Conservation (phyloP, 352 stramenopile species). For the Globisporangium irregulare region DNA sequence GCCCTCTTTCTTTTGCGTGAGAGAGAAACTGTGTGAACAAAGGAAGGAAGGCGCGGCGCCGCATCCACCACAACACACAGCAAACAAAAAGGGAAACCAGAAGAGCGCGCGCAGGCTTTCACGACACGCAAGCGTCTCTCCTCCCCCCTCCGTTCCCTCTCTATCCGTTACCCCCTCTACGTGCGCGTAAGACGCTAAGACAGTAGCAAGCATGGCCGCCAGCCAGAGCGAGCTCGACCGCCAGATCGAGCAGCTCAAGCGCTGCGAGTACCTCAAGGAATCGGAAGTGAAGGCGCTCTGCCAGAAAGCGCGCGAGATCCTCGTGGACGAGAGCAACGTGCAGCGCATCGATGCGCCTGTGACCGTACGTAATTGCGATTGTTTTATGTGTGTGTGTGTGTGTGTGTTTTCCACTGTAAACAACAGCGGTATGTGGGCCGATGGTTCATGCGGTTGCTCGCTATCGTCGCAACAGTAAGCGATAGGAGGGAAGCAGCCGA, state of each 20-base stretch:
- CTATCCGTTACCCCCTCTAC: background rate
- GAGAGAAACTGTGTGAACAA: background rate
- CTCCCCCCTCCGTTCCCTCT: background rate
- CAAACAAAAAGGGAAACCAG: background rate
- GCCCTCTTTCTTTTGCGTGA: background rate
- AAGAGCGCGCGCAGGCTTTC: background rate
- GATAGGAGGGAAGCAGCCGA: background rate
- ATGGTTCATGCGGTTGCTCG: background rate
- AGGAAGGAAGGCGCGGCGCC: background rate
- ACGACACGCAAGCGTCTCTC: background rate
- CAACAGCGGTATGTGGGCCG: background rate
- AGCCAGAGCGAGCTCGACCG: constrained; percentile 85
- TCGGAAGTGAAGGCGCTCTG: constrained; percentile 98
- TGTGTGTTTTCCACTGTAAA: background rate
- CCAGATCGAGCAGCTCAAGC: constrained; percentile 90
- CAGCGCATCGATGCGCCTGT: constrained; percentile 98
- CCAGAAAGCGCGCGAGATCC: constrained; percentile 97
- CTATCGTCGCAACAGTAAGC: background rate
- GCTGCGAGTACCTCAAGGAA: constrained; percentile 99
- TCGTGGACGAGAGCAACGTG: constrained; percentile 99
- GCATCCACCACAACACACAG: constrained; percentile 4
- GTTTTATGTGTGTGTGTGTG: background rate
- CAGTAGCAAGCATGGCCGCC: constrained; percentile 46
- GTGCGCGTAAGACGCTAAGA: background rate
- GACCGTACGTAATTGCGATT: constrained; percentile 80